A percentile compares a stretch with the other conserved stretches of the same genome.
Evolutionary conservation across 1,139 yeast genomes (phyloP).

Genomic region (Hansenula lynferdii): DNA sequence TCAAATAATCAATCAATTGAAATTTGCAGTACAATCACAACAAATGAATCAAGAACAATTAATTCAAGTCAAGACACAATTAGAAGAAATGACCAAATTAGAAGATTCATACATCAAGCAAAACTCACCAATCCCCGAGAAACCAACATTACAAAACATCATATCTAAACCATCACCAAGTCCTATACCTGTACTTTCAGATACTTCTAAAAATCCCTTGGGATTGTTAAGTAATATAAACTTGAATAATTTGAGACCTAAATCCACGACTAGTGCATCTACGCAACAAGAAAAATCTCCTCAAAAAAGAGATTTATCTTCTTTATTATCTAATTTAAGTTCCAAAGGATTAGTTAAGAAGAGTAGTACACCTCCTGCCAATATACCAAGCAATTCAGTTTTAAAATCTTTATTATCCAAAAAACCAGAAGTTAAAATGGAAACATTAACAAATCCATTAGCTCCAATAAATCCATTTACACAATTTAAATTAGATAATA

Average conservation of each 20-base stretch:
- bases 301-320: slow-evolving; percentile 6
- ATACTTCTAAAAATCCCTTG: slow-evolving; percentile 3
- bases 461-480: slow-evolving; percentile 2
- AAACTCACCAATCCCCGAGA: slow-evolving; percentile 11
- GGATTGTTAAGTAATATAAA: slow-evolving; percentile 10
- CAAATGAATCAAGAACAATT: slow-evolving; percentile 33
- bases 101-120: slow-evolving; percentile 15
- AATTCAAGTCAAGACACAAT: slow-evolving; percentile 36
- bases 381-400: slow-evolving; percentile 17
- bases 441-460: background rate
- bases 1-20: slow-evolving; percentile 29
- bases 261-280: too few species aligned
- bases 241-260: too few species aligned
- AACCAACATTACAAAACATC: background rate
- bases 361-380: background rate
- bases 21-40: slow-evolving; percentile 27
- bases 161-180: background rate
- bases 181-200: background rate
- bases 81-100: slow-evolving; percentile 25
- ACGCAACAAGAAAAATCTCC: too few species aligned
- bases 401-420: slow-evolving; percentile 14
- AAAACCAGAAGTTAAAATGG: background rate
- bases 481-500: slow-evolving; percentile 15
- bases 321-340: slow-evolving; percentile 12
- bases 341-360: slow-evolving; percentile 12